Percentiles rank a stretch among this genome's conserved stretches.
phyloP scores from a whole-genome alignment of 768 basidiomycete species.

The Podaxis rugospora region DNA sequence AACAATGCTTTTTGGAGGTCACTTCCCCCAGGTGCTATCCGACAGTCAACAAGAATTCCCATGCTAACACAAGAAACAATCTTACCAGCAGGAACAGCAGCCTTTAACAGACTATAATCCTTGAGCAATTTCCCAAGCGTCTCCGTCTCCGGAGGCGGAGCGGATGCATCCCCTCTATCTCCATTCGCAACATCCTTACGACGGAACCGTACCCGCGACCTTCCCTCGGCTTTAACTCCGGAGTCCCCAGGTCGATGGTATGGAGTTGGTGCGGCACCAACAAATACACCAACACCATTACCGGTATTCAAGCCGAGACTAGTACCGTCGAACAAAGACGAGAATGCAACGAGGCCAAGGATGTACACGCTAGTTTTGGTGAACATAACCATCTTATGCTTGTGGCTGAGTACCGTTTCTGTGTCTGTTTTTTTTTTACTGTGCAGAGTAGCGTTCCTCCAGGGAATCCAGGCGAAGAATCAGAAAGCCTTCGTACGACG shows the following conservation, averaged over 20 bases:
- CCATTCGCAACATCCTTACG: background rate
- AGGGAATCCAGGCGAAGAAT: background rate
- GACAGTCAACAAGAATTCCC: background rate
- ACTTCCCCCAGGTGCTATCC: constrained; percentile 6
- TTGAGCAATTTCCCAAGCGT: background rate
- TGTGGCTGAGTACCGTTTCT: background rate
- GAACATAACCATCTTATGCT: background rate
- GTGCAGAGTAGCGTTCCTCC: background rate
- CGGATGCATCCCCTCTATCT: background rate
- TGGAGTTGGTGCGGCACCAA: background rate
- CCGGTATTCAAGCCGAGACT: background rate
- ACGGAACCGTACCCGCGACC: background rate
- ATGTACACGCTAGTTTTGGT: background rate
- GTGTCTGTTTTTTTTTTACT: background rate
- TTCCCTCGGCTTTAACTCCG: background rate
- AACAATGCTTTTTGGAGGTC: background rate
- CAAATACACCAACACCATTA: background rate
- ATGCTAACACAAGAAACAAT: background rate
- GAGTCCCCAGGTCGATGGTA: background rate
- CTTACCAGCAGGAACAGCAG: background rate
- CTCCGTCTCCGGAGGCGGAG: background rate
- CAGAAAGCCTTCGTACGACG: background rate
- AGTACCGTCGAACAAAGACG: background rate
- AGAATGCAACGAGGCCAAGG: background rate
- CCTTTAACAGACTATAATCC: background rate